A percentile compares a stretch with the other conserved stretches of the same genome.
Conservation (phyloP, 805 yeast genomes). For the Ogataea pini region DNA sequence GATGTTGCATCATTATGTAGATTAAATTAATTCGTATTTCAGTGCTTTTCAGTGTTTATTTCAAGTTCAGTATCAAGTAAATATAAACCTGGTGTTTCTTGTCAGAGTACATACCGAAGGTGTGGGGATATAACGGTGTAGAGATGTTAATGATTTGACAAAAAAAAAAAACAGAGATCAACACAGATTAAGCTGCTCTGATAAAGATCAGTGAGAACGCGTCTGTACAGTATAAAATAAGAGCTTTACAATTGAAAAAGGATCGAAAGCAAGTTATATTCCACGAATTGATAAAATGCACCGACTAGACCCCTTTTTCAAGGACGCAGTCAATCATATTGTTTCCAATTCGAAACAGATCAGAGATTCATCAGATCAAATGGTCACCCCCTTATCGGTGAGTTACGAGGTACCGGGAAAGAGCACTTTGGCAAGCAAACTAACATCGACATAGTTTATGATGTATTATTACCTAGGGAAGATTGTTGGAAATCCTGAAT, state of each 20-base stretch:
- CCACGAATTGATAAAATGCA: no score
- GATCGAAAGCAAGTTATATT: no score
- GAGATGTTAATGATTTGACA: not conserved
- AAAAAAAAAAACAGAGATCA: not conserved
- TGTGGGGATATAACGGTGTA: not conserved
- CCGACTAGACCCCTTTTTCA: slow-evolving; percentile 5
- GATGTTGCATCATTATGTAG: slow-evolving; percentile 22
- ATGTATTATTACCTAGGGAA: slow-evolving; percentile 20
- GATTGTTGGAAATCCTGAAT: not conserved
- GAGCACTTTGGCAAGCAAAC: no score
- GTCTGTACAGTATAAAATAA: no score
- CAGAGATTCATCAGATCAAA: slow-evolving; percentile 7
- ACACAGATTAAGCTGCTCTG: not conserved
- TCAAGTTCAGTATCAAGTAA: no score
- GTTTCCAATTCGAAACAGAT: slow-evolving; percentile 5
- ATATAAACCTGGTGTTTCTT: no score
- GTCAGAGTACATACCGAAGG: not conserved
- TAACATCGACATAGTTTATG: slow-evolving; percentile 17
- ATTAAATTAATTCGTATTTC: no score
- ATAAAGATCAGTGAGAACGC: no score
- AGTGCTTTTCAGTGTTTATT: no score
- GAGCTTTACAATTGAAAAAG: no score
- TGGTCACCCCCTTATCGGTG: slow-evolving; percentile 19
- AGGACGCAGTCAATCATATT: slow-evolving; percentile 14
- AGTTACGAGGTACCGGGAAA: no score